phyloP scores from a whole-genome alignment of 352 stramenopile genomes.

The Peronospora tabacina region DNA sequence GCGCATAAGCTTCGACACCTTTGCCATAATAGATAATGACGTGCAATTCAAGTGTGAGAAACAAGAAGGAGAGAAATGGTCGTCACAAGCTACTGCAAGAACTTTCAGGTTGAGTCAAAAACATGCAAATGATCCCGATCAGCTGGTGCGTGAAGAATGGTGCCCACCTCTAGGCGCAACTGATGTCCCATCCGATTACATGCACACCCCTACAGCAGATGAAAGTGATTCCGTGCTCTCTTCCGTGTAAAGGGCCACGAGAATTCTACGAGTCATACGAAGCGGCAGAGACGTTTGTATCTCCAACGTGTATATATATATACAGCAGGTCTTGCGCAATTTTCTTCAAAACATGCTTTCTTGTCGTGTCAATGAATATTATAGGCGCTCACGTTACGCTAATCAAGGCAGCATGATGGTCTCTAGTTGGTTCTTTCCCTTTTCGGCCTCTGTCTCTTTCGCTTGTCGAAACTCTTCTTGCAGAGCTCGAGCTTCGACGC shows the following conservation, averaged over 20 bases:
- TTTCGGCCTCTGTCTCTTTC: no score
- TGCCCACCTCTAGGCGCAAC: background rate
- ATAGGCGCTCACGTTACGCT: background rate
- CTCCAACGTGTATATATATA: no score
- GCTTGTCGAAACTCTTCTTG: no score
- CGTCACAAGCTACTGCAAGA: slow-evolving; percentile 3
- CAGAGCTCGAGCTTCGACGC: no score
- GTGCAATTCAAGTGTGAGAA: background rate
- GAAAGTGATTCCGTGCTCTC: slow-evolving; percentile 15
- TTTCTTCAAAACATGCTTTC: background rate
- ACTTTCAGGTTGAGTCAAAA: no score
- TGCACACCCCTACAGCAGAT: slow-evolving; percentile 13
- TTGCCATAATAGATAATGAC: slow-evolving; percentile 25
- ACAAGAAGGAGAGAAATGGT: slow-evolving; percentile 13
- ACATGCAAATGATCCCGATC: slow-evolving; percentile 1
- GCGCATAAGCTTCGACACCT: slow-evolving; percentile 38
- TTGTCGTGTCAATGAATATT: background rate
- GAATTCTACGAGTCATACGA: background rate
- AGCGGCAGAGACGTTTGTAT: background rate
- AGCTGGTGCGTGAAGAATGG: slow-evolving; percentile 12
- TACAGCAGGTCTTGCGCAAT: slow-evolving; percentile 18
- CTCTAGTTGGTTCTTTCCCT: no score
- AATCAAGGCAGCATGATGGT: slow-evolving; percentile 24
- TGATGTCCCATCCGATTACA: slow-evolving; percentile 5
- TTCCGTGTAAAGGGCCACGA: slow-evolving; percentile 11